Base-by-base conservation (phyloP, 805 yeast genomes). In the Zygoascus bituminiphila region DNA sequence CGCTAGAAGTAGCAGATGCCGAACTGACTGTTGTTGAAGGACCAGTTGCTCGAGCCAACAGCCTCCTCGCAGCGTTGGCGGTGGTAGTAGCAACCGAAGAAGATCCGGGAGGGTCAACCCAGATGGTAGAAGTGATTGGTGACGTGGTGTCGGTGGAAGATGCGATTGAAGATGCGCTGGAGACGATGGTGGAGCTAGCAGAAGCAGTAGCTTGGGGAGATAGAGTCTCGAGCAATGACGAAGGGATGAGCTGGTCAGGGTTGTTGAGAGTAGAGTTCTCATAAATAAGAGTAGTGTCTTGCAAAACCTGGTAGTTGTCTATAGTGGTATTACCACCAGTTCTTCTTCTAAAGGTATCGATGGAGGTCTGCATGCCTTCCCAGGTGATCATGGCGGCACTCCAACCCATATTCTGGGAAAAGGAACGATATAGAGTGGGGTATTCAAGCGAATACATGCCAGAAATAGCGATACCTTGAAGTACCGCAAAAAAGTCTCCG, bases 351-450 rank as follows among this genome's bases (percentile, higher is more conserved):
- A 64, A 38, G 31, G 39, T 45, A 48, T 64, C 66, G 44, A 64
- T 59, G n/a, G 62, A 49, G 8, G 24, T 45, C 54, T 64, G 65
- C 53, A 64, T 43, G 5, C 54, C 57, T 9, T 42, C 40, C 64
- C 65, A 63, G 14, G 64, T 53, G 15, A 64, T 51, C 43, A 64
- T 48, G 15, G 62, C 63, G n/a, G 54, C 47, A 8, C 62, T 54
- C 68, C 68, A 64, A 14, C 61, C 64, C 41, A 64, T 57, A 48
- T 63, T 64, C 36, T 57, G 57, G 14, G 64, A 45, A 51, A 63
- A 64, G 24, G 59, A 49, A 24, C 56, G 41, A 43, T 62, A 64
- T 3, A 62, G 63, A 3, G 56, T 50, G 15, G 68, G 68, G 47
- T 63, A 64, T 20, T 51, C 36, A 23, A 65, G 54, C 9, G 64